Evolutionary conservation across 2,329 filamentous ascomycete species (phyloP).

Genomic region (Arachnomyces sp.): DNA sequence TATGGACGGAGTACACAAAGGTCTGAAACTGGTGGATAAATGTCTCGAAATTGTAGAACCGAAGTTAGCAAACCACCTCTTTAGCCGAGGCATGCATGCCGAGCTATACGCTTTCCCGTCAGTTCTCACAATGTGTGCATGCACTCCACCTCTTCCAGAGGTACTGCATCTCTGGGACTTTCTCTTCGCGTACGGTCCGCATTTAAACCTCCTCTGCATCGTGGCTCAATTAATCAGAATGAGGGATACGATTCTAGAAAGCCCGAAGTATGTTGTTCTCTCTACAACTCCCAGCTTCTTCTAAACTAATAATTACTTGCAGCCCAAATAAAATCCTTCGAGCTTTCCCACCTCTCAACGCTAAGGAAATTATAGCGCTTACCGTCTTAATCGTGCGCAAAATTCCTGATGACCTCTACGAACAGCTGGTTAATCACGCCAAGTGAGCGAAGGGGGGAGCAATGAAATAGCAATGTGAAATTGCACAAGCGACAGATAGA

Average conservation of each 20-base stretch:
- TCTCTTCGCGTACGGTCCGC: conserved; percentile 87
- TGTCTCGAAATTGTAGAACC: conserved; percentile 86
- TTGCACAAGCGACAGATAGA: too few species aligned
- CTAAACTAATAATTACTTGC: conserved; percentile 5
- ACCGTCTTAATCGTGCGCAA: conserved; percentile 81
- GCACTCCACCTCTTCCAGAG: conserved; percentile 88
- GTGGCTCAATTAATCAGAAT: conserved; percentile 90
- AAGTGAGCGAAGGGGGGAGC: conserved; percentile 26
- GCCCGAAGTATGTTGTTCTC: conserved; percentile 59
- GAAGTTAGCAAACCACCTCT: conserved; percentile 75
- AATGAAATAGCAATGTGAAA: too few species aligned
- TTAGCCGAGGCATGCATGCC: conserved; percentile 78
- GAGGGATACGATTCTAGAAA: conserved; percentile 73
- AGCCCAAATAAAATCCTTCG: conserved; percentile 91
- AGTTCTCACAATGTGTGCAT: conserved; percentile 88
- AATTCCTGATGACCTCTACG: conserved; percentile 84
- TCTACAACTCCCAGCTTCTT: neutral
- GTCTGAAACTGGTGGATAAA: conserved; percentile 82
- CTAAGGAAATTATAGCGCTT: conserved; percentile 74
- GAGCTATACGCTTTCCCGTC: conserved; percentile 96
- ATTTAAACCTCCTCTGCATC: conserved; percentile 92
- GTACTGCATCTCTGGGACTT: conserved; percentile 95
- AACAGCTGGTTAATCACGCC: conserved; percentile 81
- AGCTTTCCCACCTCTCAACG: conserved; percentile 75
- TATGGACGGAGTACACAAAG: conserved; percentile 95